Conservation (phyloP, 257 asterid species). For the Solanum megistacrolobum region DNA sequence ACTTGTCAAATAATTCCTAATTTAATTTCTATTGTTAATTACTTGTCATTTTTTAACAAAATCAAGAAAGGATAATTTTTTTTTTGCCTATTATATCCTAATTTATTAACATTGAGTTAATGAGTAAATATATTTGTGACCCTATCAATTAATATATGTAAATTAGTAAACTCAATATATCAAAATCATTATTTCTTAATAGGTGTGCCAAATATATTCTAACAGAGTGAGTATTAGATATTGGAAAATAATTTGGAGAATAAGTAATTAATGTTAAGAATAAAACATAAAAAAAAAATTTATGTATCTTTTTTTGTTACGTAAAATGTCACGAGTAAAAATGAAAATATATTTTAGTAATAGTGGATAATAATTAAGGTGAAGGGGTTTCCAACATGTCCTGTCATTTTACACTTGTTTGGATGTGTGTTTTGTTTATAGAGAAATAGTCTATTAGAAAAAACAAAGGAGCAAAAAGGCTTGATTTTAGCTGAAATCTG, state of each 20-base stretch:
- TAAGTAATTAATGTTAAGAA: not conserved
- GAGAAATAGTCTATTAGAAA: not conserved
- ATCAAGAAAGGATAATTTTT: not conserved
- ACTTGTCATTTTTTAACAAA: not conserved
- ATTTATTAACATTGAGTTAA: no score
- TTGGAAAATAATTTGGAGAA: not conserved
- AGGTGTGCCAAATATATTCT: no score
- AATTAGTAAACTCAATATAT: no score
- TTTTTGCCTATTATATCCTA: no score
- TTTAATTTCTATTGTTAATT: no score
- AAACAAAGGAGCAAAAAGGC: not conserved
- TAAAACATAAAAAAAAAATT: not conserved
- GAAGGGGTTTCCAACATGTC: not conserved
- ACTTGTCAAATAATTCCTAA: not conserved
- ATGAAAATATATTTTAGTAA: not conserved
- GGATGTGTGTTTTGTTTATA: not conserved
- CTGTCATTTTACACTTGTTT: not conserved
- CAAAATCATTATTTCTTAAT: not conserved
- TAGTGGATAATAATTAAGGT: not conserved
- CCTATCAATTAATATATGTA: not conserved
- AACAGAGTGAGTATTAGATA: not conserved
- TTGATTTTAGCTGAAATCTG: slow-evolving; percentile 41
- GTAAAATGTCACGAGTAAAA: not conserved
- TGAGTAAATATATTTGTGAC: not conserved
- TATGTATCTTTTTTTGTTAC: no score